Evolutionary conservation across 1,284 basidiomycete species (phyloP), one percentile per base, ranked within the genome.

Genomic region (Acaromyces ingoldii): DNA sequence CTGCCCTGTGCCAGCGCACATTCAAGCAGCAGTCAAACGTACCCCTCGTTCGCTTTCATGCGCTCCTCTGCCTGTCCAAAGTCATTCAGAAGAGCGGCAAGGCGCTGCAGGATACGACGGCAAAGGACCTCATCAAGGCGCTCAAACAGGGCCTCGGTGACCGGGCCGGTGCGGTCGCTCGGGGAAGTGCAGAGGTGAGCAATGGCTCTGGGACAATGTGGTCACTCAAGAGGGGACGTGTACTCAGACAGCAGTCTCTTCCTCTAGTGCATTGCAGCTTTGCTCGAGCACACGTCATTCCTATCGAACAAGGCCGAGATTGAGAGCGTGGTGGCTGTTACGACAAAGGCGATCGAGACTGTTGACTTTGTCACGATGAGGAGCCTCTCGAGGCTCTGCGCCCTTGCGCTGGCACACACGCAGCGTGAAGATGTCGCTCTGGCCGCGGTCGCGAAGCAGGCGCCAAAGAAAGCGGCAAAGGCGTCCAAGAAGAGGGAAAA

Each of bases 91-190:
- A 85, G 0, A 89, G 89, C 0, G 89, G 86, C 52, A 85, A 86
- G 53, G 89, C 89, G 0, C 80, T 96, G 0, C 84, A 87, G 1
- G 92, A 98, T 59, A 79, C 83, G 15, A 78, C 84, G 1, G 78
- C 82, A 53, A 91, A 85, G 74, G 95, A 99, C 62, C 81, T 93
- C 38, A 70, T 89, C 53, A 97, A 95, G 76, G 83, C 88, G 56
- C 85, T 90, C 77, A 85, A 83, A 62, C 79, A 81, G 28, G 84
- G 82, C 0, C 79, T 98, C 1, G 80, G 81, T 1, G 93, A 98
- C 76, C 91, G 90, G 76, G 85, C 86, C 5, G 80, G 91, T 6
- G 83, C 90, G 2, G 82, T 98, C 11, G 89, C 96, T 70, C 84
- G 92, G 25, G 90, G 84, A 3, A 85, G 85, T 15, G 84, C 89